Conservation (phyloP, 1,284 basidiomycete species). For the Microbotryomycetes sp. region DNA sequence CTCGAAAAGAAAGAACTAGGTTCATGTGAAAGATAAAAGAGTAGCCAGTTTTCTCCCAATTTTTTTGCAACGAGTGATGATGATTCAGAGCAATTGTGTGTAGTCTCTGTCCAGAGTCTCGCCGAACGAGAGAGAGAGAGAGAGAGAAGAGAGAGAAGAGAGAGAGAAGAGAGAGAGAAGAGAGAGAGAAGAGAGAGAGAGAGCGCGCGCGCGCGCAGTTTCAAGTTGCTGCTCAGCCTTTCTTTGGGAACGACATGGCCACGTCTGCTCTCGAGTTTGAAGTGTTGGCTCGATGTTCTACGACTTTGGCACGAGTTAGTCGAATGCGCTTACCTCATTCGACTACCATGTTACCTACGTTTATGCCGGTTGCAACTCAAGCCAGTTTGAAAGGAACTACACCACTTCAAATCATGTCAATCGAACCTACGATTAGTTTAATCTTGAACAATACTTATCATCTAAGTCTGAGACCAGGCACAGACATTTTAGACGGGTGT, state of each 20-base stretch:
- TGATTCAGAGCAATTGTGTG: too few relatives aligned
- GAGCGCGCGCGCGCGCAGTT: neutral
- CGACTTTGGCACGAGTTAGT: slow-evolving; percentile 67
- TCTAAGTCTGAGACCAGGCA: slow-evolving; percentile 68
- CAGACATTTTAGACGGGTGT: slow-evolving; percentile 58
- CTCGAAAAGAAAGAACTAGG: too few relatives aligned
- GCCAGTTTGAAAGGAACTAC: slow-evolving; percentile 43
- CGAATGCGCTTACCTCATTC: slow-evolving; percentile 65
- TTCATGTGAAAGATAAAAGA: too few relatives aligned
- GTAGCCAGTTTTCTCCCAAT: too few relatives aligned
- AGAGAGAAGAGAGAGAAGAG: neutral
- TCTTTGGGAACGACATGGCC: too few relatives aligned
- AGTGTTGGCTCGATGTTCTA: slow-evolving; percentile 65
- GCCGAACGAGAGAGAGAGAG: neutral
- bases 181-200: neutral
- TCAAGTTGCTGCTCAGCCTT: neutral
- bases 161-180: neutral
- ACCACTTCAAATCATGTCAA: slow-evolving; percentile 68
- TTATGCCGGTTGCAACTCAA: slow-evolving; percentile 77
- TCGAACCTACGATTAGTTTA: slow-evolving; percentile 55
- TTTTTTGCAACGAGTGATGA: too few relatives aligned
- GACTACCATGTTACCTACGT: slow-evolving; percentile 69
- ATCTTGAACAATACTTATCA: slow-evolving; percentile 83
- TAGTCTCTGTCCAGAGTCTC: too few relatives aligned
- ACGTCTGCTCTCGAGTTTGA: slow-evolving; percentile 58